A percentile compares a stretch with the other conserved stretches of the same genome.
These are phyloP conservation scores for Pseudognaphalium luteoalbum DNA, from an alignment of 129 eudicot species.

Conservation along the genomic window DNA sequence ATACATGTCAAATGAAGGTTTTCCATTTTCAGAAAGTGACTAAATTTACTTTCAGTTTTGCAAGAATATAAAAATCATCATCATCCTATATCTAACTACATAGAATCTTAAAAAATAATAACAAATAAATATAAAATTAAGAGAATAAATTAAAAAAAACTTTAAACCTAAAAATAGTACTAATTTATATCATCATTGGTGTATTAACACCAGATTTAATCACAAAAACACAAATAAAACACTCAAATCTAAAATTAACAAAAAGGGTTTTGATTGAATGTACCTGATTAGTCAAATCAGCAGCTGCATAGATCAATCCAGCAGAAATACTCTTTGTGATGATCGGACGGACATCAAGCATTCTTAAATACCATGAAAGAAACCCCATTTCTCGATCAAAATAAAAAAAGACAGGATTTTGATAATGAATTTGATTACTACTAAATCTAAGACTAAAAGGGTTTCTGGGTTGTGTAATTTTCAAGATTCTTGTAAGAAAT, in stretches of 20 bases:
- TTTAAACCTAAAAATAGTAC: background rate
- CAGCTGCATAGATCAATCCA: slow-evolving; percentile 55
- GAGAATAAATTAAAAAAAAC: background rate
- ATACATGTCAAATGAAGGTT: background rate
- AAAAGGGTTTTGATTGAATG: slow-evolving; percentile 17
- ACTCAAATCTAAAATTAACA: slow-evolving; percentile 8
- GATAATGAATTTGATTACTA: slow-evolving; percentile 13
- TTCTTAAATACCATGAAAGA: slow-evolving; percentile 55
- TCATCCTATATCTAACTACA: slow-evolving; percentile 1
- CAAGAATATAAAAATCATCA: background rate
- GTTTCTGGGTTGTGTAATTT: slow-evolving; percentile 17
- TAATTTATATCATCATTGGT: background rate
- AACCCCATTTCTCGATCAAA: slow-evolving; percentile 39
- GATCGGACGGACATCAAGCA: slow-evolving; percentile 62
- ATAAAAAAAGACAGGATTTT: slow-evolving; percentile 1
- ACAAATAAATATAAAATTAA: background rate
- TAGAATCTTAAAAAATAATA: background rate
- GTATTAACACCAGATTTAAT: too few relatives aligned
- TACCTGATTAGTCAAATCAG: slow-evolving; percentile 74
- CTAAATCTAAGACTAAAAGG: slow-evolving; percentile 8
- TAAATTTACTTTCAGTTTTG: background rate
- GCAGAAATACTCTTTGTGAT: slow-evolving; percentile 56
- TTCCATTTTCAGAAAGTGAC: slow-evolving; percentile 28
- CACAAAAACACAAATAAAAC: background rate
- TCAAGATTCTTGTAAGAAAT: slow-evolving; percentile 28